Evolutionary conservation across 2,329 filamentous ascomycete species (phyloP), one percentile per base, ranked within the genome.

Genomic region (Monilinia laxa): DNA sequence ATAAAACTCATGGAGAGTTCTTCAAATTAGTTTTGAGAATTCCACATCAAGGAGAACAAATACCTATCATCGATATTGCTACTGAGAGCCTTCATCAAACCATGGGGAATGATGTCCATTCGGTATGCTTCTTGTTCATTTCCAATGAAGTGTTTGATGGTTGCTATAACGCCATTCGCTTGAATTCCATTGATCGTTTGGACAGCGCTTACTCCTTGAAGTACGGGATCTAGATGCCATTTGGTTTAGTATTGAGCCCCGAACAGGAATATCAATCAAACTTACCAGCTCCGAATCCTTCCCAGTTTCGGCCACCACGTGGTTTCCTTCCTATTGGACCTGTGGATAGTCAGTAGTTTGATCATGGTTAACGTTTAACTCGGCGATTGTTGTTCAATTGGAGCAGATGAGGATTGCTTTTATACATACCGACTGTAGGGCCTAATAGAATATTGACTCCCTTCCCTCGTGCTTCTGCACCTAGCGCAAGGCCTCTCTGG

Each of bases 271-370:
- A 20, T 47, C n/a, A 7, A 16, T 40, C 38, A 23, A 14, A 31
- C 64, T 54, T 66, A 66, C 64, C 65, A 23, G 65, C 79, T 1
- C 88, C 89, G 72, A 92, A 92, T 0, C 86, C 86, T 75, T 93
- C 90, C 90, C 90, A 93, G 72, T 86, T 90, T 51, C 90, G 84
- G 20, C 90, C 90, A 18, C 88, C 90, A 59, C 86, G 83, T 0
- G 90, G 89, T 72, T 91, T 90, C 12, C 90, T 83, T 2, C 90
- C 90, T 1, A 93, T 75, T 1, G 91, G 85, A 0, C 90, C 90
- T 66, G 47, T 35, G 23, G 16, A 56, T 47, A 6, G n/a, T 64
- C 52, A 64, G 62, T 4, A 42, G n/a, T 25, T 40, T 42, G 7
- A 16, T 53, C 35, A 25, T 28, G 16, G n/a, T n/a, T 23, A 16